These are phyloP conservation scores for Nyctanthes arbortristis DNA, from an alignment of 257 asterid genomes.

Conservation along the genomic window DNA sequence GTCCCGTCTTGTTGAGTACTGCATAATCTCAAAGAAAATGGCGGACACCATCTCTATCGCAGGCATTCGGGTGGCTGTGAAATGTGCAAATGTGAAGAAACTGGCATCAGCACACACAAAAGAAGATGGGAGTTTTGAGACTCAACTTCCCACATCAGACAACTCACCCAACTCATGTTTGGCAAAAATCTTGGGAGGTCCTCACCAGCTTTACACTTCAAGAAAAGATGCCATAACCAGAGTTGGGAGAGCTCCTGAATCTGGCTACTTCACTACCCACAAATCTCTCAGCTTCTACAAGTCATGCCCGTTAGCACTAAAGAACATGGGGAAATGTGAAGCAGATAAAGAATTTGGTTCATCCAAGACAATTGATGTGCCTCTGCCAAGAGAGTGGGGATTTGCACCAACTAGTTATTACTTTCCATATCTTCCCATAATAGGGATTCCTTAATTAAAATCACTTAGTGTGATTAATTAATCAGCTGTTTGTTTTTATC, in stretches of 20 bases:
- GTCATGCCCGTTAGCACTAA: slow-evolving; percentile 44
- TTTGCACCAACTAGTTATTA: slow-evolving; percentile 82
- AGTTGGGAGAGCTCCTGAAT: slow-evolving; percentile 33
- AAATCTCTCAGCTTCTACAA: slow-evolving; percentile 64
- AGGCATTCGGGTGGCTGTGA: slow-evolving; percentile 68
- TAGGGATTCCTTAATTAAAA: slow-evolving; percentile 78
- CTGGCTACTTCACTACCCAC: slow-evolving; percentile 40
- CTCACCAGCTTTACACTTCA: slow-evolving; percentile 49
- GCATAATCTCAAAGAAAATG: no score
- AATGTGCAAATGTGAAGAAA: slow-evolving; percentile 64
- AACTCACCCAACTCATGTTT: slow-evolving; percentile 34
- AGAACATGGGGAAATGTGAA: slow-evolving; percentile 36
- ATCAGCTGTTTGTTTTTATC: background rate
- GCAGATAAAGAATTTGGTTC: slow-evolving; percentile 53
- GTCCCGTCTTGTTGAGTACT: no score
- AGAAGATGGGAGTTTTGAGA: slow-evolving; percentile 58
- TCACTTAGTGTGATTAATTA: background rate
- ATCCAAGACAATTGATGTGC: slow-evolving; percentile 77
- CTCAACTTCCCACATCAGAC: slow-evolving; percentile 35
- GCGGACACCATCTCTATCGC: background rate
- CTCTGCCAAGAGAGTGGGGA: slow-evolving; percentile 88
- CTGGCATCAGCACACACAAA: slow-evolving; percentile 45
- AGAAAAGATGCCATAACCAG: slow-evolving; percentile 27
- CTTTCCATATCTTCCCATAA: slow-evolving; percentile 75
- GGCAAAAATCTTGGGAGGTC: slow-evolving; percentile 87